Base-by-base conservation (phyloP, 441 rosid genomes). In the Adansonia madagascariensis region DNA sequence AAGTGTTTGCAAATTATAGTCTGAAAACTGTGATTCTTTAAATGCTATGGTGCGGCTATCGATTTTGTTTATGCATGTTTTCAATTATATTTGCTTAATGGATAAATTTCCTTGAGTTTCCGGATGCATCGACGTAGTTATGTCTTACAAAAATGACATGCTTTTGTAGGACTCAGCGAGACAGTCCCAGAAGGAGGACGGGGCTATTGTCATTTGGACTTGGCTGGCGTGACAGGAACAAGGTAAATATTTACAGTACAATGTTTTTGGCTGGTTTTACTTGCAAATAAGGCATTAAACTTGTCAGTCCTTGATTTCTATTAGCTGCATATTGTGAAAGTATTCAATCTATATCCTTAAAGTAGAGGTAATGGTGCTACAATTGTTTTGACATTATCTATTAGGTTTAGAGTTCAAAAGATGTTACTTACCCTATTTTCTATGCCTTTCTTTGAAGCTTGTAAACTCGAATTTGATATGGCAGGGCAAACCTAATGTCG, bases 191-290 rank as follows among this genome's bases (percentile, higher is more conserved):
- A 78, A 85, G 84, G 83, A 88, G 77, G 85, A 77, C 79, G 44
- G 84, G 94, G 61, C 75, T 92, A 68, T 52, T 88, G 70, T 81
- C 85, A 59, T 91, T 94, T 75, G 92, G 94, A 74, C 87, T 91
- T 67, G 90, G 93, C 24, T 94, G 95, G 97, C 93, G 88, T 3
- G 94, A 93, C 73, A 80, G 65, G 80, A 86, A 60, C 86, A 92
- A 92, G 98, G 98, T 89, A 82, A 79, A 62, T 75, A 59, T 53
- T 60, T 76, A 44, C 76, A 61, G 59, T 27, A 47, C 15, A 15
- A 9, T 57, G 67, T 27, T 39, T 22, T 27, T 73, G 18, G 9
- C 15, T 0, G 27, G 31, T 39, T 12, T 41, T 14, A 22, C 53
- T 53, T 62, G 18, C 39, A 60, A 60, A 22, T 20, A 22, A 9